Base-by-base conservation (phyloP, 176 grass and related monocot species). In the Pontederia crassipes region DNA sequence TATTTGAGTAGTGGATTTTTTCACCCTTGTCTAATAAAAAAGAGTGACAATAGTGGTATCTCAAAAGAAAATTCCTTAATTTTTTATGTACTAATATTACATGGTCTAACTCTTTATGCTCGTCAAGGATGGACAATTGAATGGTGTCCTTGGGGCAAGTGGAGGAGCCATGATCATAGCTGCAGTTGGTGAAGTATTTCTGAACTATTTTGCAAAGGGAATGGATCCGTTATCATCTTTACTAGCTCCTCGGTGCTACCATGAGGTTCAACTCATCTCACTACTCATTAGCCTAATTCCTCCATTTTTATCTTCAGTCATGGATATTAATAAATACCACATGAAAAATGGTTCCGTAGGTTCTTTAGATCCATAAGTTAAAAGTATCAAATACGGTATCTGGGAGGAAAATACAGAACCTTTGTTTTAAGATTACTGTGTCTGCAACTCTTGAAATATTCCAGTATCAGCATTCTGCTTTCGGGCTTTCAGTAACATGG, bases 161-260 rank as follows among this genome's bases (percentile, higher is more conserved):
- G 92, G 92, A 1, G 92, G 87, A 3, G 62, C 68, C 68, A 78
- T 97, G 81, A 97, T 97, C 53, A 80, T 80, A 0, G 92, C 83
- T 7, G 92, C 58, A 52, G 90, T 76, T 8, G 61, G 81, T 15
- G 77, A 90, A 74, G 81, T 91, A 35, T 32, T 97, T 28, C 60
- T 97, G 45, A 97, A 97, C 73, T 81, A 97, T 70, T 97, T 97
- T 76, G 83, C 60, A 7, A 79, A 71, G 58, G 62, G 72, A 60
- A 77, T 90, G 83, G 87, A 97, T 61, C 92, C 92, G 0, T 65
- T 91, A 24, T 84, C 92, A 52, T 90, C 92, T 3, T 78, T 90
- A 60, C 74, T 90, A 73, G 92, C 83, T 28, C 92, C 87, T 10
- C 48, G 92, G 14, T 75, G 66, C 45, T 97, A 88, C 58, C 92